Conservation (phyloP, 1,139 yeast genomes). For the Yamadazyma trypodendri region DNA sequence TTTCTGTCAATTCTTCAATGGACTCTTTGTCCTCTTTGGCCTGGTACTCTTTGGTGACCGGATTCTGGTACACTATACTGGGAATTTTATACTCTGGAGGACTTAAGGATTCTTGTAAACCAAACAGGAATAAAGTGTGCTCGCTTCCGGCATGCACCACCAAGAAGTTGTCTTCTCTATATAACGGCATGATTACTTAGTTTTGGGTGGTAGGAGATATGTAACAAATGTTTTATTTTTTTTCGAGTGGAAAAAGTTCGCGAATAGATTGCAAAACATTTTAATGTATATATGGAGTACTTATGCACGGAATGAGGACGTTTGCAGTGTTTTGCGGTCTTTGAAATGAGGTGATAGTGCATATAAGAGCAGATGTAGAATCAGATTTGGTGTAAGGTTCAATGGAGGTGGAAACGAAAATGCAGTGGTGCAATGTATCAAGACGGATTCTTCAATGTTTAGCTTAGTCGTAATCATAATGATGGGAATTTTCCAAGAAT, state of each 20-base stretch:
- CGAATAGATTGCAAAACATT: background rate
- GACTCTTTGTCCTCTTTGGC: constrained; percentile 30
- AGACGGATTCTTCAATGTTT: no score
- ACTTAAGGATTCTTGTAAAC: constrained; percentile 72
- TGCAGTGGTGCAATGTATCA: no score
- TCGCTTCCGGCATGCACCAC: constrained; percentile 82
- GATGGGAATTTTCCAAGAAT: constrained; percentile 36
- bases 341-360: background rate
- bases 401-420: no score
- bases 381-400: no score
- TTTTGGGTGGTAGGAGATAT: no score
- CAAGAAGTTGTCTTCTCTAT: constrained; percentile 58
- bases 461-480: constrained; percentile 16
- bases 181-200: constrained; percentile 47
- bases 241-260: background rate
- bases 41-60: constrained; percentile 38
- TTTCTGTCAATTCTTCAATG: constrained; percentile 35
- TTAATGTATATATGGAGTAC: no score
- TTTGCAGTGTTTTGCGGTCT: no score
- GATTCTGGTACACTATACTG: constrained; percentile 64
- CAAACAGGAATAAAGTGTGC: constrained; percentile 74
- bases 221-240: background rate
- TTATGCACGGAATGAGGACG: background rate
- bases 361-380: no score
- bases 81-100: constrained; percentile 80